phyloP scores from a whole-genome alignment of 768 basidiomycete genomes.

The Crepidotus variabilis region DNA sequence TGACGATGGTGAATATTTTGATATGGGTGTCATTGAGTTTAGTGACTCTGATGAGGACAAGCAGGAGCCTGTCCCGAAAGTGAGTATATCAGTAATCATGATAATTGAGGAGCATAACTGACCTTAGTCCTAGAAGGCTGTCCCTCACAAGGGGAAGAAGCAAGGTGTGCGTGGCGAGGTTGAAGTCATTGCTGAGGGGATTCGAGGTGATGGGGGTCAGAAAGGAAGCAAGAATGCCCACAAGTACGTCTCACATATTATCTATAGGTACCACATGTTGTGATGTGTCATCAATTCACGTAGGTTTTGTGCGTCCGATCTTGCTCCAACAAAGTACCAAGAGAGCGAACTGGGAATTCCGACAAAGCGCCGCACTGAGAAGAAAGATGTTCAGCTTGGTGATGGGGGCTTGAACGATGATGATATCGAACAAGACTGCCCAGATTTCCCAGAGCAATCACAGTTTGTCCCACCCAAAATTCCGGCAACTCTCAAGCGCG shows the following conservation, averaged over 20 bases:
- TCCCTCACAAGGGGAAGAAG: conserved; percentile 2
- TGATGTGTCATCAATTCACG: too few species aligned
- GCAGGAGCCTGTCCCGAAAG: not conserved
- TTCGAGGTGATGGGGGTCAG: conserved; percentile 4
- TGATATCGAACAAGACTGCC: conserved; percentile 9
- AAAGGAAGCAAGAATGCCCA: conserved; percentile 1
- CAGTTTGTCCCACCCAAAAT: too few species aligned
- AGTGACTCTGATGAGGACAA: not conserved
- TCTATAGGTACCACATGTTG: conserved; percentile 1
- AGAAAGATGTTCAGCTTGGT: conserved; percentile 6
- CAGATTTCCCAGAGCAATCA: conserved; percentile 6
- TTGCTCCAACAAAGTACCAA: conserved; percentile 8
- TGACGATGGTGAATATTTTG: conserved; percentile 4
- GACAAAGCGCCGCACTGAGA: too few species aligned
- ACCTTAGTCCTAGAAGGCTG: not conserved
- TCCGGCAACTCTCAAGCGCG: too few species aligned
- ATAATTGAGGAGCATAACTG: not conserved
- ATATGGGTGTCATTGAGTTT: conserved; percentile 2
- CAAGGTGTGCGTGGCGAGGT: conserved; percentile 5
- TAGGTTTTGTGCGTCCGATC: conserved; percentile 1
- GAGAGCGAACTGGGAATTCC: conserved; percentile 6
- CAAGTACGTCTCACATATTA: conserved; percentile 3
- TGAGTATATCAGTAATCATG: not conserved
- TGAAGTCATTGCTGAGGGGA: conserved; percentile 9
- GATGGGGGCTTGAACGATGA: conserved; percentile 17